phyloP scores from a whole-genome alignment of 179 eudicot genomes.

The Monotropa hypopitys region DNA sequence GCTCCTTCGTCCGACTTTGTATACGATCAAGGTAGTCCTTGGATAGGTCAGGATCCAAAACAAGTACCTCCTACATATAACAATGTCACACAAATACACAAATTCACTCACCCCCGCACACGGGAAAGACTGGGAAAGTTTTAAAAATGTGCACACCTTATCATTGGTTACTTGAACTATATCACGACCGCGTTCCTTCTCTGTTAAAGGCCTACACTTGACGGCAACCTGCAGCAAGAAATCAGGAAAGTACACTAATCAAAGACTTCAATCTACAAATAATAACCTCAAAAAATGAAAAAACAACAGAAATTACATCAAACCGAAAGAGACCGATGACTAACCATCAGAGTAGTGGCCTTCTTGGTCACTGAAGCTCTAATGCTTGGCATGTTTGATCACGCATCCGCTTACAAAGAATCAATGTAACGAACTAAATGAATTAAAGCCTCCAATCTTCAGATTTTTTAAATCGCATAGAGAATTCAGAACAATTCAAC shows the following conservation, averaged over 20 bases:
- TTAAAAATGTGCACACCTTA: conserved; percentile 29
- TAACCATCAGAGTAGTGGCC: conserved; percentile 42
- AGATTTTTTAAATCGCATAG: not conserved
- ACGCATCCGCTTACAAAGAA: conserved; percentile 10
- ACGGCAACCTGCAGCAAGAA: conserved; percentile 52
- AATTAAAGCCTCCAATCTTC: not conserved
- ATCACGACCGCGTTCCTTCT: conserved; percentile 40
- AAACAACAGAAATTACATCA: not conserved
- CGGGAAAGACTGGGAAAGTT: not conserved
- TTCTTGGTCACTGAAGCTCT: conserved; percentile 46
- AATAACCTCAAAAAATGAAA: not conserved
- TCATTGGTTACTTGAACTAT: conserved; percentile 49
- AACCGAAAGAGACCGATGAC: not conserved
- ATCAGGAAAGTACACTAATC: not conserved
- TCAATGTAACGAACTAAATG: not conserved
- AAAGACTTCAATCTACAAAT: not conserved
- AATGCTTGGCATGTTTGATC: conserved; percentile 37
- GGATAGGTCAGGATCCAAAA: conserved; percentile 70
- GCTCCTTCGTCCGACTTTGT: conserved; percentile 61
- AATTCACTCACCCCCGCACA: not conserved
- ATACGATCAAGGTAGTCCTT: conserved; percentile 61
- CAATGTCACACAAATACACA: not conserved
- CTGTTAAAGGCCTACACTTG: conserved; percentile 55
- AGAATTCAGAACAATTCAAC: not conserved
- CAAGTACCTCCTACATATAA: conserved; percentile 45